phyloP scores from a whole-genome alignment of 345 rosid species.

The Eutrema japonicum region DNA sequence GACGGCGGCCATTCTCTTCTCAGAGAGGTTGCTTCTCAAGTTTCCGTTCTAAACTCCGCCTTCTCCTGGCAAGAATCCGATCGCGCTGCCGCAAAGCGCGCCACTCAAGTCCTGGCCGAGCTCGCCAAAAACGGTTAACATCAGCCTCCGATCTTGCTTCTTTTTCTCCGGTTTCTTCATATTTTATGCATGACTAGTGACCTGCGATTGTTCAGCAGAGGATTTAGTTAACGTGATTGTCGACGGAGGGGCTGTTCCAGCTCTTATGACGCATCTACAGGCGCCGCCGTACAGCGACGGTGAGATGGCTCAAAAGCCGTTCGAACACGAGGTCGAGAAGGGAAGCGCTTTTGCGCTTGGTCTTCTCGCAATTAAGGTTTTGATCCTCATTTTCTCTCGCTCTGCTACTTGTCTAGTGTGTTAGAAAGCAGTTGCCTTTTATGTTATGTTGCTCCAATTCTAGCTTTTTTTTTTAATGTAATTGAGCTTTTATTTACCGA shows the following conservation, averaged over 20 bases:
- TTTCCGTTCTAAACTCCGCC: constrained; percentile 62
- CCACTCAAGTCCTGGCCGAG: constrained; percentile 96
- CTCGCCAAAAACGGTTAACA: constrained; percentile 90
- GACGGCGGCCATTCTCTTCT: constrained; percentile 67
- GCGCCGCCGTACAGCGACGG: constrained; percentile 68
- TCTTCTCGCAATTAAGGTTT: constrained; percentile 93
- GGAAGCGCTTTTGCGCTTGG: constrained; percentile 98
- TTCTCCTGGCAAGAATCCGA: constrained; percentile 91
- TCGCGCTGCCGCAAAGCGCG: constrained; percentile 95
- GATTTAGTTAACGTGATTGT: constrained; percentile 95
- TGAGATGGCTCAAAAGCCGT: constrained; percentile 61
- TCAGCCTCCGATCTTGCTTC: constrained; percentile 42
- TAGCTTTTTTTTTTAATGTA: constrained; percentile 1
- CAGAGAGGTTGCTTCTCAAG: constrained; percentile 73
- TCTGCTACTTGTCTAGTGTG: not conserved
- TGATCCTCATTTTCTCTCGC: constrained; percentile 1
- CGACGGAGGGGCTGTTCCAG: constrained; percentile 95
- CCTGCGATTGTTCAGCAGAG: constrained; percentile 56
- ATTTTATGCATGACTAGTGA: constrained; percentile 35
- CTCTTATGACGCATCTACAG: constrained; percentile 88
- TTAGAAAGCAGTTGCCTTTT: constrained; percentile 20
- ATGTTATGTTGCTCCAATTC: constrained; percentile 8
- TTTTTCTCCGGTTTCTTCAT: constrained; percentile 29
- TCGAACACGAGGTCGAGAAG: constrained; percentile 97
- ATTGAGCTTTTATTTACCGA: not conserved